phyloP scores from a whole-genome alignment of 805 yeast genomes.

The Ogataea trehalophila region DNA sequence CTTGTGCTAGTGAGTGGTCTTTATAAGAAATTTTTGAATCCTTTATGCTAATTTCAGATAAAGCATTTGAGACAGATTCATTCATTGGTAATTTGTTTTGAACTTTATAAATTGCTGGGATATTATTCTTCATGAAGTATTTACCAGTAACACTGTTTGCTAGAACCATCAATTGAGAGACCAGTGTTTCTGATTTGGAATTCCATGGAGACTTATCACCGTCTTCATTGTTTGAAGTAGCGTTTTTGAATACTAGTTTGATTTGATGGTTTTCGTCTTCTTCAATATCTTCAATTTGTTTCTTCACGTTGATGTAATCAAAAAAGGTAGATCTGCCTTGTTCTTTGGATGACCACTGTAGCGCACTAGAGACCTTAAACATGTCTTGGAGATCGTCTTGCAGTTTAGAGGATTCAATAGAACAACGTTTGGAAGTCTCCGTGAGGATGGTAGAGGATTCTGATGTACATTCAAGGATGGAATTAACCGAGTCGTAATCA shows the following conservation, averaged over 20 bases:
- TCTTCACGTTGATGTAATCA: conserved; percentile 16
- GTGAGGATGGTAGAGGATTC: conserved; percentile 2
- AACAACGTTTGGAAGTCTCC: conserved; percentile 1
- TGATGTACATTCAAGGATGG: conserved; percentile 21
- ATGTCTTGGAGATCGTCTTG: conserved; percentile 34
- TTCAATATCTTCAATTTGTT: conserved; percentile 18
- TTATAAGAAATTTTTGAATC: conserved; percentile 26
- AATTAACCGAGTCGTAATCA: conserved; percentile 64
- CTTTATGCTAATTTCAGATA: conserved; percentile 20
- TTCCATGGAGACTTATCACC: background rate
- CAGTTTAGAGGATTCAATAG: conserved; percentile 4
- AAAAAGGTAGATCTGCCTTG: conserved; percentile 33
- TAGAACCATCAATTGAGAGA: conserved; percentile 78
- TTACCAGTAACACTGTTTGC: conserved; percentile 63
- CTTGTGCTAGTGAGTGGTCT: conserved; percentile 39
- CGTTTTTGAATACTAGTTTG: conserved; percentile 18
- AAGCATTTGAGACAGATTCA: conserved; percentile 12
- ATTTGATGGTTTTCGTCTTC: conserved; percentile 22
- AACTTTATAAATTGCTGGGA: conserved; percentile 48
- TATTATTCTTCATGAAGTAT: conserved; percentile 36
- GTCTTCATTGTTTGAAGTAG: conserved; percentile 5
- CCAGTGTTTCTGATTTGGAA: conserved; percentile 55
- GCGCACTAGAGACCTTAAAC: conserved; percentile 26
- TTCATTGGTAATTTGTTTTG: conserved; percentile 25
- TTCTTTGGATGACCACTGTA: conserved; percentile 29